Evolutionary conservation across 2,329 filamentous ascomycete genomes (phyloP).

Genomic region (Drechslerella stenobrocha): DNA sequence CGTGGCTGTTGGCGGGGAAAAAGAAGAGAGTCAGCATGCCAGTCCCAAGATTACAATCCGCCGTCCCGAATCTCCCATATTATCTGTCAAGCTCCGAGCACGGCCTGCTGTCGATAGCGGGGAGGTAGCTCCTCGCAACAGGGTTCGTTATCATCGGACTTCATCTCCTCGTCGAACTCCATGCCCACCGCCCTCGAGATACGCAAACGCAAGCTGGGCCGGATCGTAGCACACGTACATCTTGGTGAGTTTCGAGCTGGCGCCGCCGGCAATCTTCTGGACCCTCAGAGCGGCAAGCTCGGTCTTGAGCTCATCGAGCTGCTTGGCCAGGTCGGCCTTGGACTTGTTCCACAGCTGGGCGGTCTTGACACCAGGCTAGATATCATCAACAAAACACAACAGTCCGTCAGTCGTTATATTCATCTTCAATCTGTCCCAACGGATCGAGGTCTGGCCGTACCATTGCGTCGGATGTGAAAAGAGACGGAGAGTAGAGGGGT

Average conservation of each 20-base stretch:
- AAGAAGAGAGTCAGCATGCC: conserved; percentile 30
- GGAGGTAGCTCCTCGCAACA: neutral
- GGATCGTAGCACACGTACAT: conserved; percentile 68
- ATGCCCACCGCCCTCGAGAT: conserved; percentile 2
- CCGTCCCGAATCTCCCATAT: too few relatives aligned
- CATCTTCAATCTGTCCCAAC: conserved; percentile 56
- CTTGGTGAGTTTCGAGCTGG: conserved; percentile 92
- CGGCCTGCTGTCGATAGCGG: neutral
- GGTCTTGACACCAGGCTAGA: conserved; percentile 84
- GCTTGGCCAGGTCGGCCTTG: conserved; percentile 97
- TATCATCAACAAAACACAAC: conserved; percentile 23
- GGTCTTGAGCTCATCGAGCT: conserved; percentile 90
- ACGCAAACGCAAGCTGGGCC: conserved; percentile 31
- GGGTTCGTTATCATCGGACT: neutral
- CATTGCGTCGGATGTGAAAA: conserved; percentile 47
- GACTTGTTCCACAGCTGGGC: conserved; percentile 97
- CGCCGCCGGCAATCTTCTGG: conserved; percentile 94
- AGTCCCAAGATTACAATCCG: conserved; percentile 20
- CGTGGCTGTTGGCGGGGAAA: conserved; percentile 67
- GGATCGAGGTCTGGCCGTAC: conserved; percentile 29
- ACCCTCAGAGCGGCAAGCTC: conserved; percentile 96
- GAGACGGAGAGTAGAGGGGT: conserved; percentile 12
- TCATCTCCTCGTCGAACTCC: neutral
- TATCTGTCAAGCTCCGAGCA: conserved; percentile 10
- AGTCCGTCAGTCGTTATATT: conserved; percentile 50